Conservation (phyloP, 768 basidiomycete genomes). For the Krasilnikovozyma curviuscula region DNA sequence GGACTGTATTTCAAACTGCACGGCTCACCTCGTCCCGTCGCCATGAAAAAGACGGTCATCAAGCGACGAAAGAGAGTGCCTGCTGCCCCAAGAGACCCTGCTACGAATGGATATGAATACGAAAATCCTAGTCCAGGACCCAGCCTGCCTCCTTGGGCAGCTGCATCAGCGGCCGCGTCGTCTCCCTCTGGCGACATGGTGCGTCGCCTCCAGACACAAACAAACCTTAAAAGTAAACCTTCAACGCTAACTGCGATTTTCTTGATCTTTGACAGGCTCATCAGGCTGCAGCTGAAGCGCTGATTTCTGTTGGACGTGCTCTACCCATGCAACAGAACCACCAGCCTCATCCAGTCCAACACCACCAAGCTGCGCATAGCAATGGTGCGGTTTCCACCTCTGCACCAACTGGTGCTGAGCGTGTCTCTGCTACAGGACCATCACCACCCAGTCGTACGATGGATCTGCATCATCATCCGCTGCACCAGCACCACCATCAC, state of each 20-base stretch:
- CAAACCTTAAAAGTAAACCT: too few species aligned
- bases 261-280: conserved; percentile 43
- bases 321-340: background rate
- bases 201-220: too few species aligned
- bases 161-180: conserved; percentile 2
- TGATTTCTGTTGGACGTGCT: conserved; percentile 56
- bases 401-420: too few species aligned
- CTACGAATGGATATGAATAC: conserved; percentile 1
- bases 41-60: conserved; percentile 98
- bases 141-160: background rate
- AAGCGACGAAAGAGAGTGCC: conserved; percentile 95
- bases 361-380: background rate
- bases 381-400: too few species aligned
- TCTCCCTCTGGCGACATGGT: background rate
- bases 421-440: too few species aligned
- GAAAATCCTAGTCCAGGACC: conserved; percentile 5
- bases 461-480: too few species aligned
- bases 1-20: conserved; percentile 97
- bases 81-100: conserved; percentile 36
- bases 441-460: too few species aligned
- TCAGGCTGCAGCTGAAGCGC: conserved; percentile 72
- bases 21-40: conserved; percentile 86
- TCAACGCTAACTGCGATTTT: too few species aligned
- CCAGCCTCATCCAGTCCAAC: background rate
- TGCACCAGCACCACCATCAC: too few species aligned